These are phyloP conservation scores for Leccinum disarticulatum DNA, from an alignment of 768 basidiomycete genomes.

Conservation along the genomic window DNA sequence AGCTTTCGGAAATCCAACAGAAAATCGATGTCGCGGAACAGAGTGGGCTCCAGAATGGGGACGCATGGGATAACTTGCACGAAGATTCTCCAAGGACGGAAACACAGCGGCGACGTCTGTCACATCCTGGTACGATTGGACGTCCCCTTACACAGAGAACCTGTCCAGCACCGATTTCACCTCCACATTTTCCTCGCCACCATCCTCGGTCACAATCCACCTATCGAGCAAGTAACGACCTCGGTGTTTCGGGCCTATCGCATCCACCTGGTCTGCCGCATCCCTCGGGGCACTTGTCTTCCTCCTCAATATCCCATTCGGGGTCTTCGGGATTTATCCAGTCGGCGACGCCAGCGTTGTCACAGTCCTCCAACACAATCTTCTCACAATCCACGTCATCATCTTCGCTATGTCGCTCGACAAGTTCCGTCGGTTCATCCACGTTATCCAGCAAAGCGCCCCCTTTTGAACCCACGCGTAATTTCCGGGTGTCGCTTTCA, in stretches of 20 bases:
- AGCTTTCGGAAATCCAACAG: constrained; percentile 55
- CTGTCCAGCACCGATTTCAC: constrained; percentile 23
- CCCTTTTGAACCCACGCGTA: constrained; percentile 52
- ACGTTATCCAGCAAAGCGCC: constrained; percentile 53
- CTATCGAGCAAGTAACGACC: constrained; percentile 22
- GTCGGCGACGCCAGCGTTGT: constrained; percentile 6
- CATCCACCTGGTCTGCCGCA: constrained; percentile 19
- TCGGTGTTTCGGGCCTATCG: constrained; percentile 10
- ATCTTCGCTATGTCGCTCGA: constrained; percentile 29
- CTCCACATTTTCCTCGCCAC: constrained; percentile 27
- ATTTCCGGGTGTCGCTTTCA: constrained; percentile 25
- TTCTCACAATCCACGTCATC: constrained; percentile 24
- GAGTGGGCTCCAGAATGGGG: constrained; percentile 24
- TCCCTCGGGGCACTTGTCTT: constrained; percentile 12
- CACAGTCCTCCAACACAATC: constrained; percentile 19
- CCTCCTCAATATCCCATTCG: constrained; percentile 19
- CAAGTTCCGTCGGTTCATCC: constrained; percentile 34
- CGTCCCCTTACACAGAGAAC: constrained; percentile 20
- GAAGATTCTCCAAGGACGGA: constrained; percentile 19
- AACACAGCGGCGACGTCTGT: constrained; percentile 24
- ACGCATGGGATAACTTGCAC: constrained; percentile 15
- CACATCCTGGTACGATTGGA: constrained; percentile 31
- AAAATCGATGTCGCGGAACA: constrained; percentile 51
- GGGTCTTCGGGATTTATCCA: constrained; percentile 17
- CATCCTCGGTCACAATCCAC: constrained; percentile 28